phyloP scores from a whole-genome alignment of 352 stramenopile species.

The Pythium rhizo-oryzae region DNA sequence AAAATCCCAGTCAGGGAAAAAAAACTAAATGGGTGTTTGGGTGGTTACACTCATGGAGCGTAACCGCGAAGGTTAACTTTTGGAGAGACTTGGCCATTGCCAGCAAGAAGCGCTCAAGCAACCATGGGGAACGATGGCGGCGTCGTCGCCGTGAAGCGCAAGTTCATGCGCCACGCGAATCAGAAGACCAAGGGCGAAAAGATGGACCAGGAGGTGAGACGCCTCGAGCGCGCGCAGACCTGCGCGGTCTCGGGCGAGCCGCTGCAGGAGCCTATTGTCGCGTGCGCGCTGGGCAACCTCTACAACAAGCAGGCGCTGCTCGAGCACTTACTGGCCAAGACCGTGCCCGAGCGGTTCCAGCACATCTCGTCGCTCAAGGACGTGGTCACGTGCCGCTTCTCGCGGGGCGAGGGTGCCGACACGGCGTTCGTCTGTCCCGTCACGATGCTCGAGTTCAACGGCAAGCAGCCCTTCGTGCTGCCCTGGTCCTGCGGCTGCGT shows the following conservation, averaged over 20 bases:
- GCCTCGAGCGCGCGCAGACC: conserved; percentile 60
- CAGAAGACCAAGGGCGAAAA: conserved; percentile 72
- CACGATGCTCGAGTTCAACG: conserved; percentile 88
- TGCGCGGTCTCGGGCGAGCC: conserved; percentile 85
- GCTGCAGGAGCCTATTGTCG: conserved; percentile 85
- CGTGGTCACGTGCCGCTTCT: conserved; percentile 76
- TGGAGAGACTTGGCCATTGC: background rate
- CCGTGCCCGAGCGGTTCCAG: conserved; percentile 68
- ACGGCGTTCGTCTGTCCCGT: conserved; percentile 65
- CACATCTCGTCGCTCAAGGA: conserved; percentile 90
- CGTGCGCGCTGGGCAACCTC: conserved; percentile 88
- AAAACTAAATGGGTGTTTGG: background rate
- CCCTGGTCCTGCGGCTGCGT: conserved; percentile 86
- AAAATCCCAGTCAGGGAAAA: too few relatives aligned
- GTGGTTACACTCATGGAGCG: background rate
- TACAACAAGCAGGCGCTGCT: conserved; percentile 93
- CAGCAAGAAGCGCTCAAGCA: background rate
- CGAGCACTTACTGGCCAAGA: conserved; percentile 78
- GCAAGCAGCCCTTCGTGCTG: conserved; percentile 86
- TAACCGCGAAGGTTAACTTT: conserved; percentile 8
- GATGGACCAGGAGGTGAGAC: conserved; percentile 56
- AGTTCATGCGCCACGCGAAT: conserved; percentile 92
- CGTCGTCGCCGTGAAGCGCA: conserved; percentile 94
- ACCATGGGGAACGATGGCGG: conserved; percentile 93
- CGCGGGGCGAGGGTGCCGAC: conserved; percentile 14